Conservation (phyloP, 2,329 filamentous ascomycete genomes). For the Alternaria gansuensis region DNA sequence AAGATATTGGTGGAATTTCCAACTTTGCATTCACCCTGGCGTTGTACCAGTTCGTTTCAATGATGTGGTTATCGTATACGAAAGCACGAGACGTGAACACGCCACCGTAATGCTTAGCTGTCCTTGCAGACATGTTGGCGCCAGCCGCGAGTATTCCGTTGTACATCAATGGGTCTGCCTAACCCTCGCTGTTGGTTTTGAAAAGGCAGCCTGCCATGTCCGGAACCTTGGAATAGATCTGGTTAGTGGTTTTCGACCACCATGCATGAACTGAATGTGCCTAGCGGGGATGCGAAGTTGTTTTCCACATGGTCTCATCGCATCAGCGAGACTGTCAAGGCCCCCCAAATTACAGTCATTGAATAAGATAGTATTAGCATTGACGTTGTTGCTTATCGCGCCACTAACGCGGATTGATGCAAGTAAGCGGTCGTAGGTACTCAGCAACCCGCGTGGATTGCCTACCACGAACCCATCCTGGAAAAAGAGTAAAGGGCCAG, state of each 20-base stretch:
- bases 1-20: slow-evolving; percentile 69
- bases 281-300: slow-evolving; percentile 71
- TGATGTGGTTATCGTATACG: slow-evolving; percentile 69
- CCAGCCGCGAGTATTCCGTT: slow-evolving; percentile 74
- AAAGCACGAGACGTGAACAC: slow-evolving; percentile 79
- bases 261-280: slow-evolving; percentile 72
- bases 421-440: slow-evolving; percentile 68
- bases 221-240: slow-evolving; percentile 68
- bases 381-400: slow-evolving; percentile 75
- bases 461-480: slow-evolving; percentile 63
- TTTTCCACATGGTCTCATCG: slow-evolving; percentile 72
- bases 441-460: slow-evolving; percentile 67
- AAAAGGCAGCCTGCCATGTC: slow-evolving; percentile 75
- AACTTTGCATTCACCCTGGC: slow-evolving; percentile 76
- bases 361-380: slow-evolving; percentile 69
- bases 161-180: slow-evolving; percentile 74
- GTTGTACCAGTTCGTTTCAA: slow-evolving; percentile 68
- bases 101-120: slow-evolving; percentile 91
- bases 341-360: slow-evolving; percentile 67
- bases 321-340: slow-evolving; percentile 68
- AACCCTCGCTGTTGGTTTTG: slow-evolving; percentile 76
- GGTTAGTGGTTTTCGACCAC: slow-evolving; percentile 69
- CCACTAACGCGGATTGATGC: slow-evolving; percentile 73
- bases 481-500: slow-evolving; percentile 74
- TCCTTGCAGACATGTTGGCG: slow-evolving; percentile 78